Base-by-base conservation (phyloP, 129 eudicot genomes). In the Centrapalus pauciflorus region DNA sequence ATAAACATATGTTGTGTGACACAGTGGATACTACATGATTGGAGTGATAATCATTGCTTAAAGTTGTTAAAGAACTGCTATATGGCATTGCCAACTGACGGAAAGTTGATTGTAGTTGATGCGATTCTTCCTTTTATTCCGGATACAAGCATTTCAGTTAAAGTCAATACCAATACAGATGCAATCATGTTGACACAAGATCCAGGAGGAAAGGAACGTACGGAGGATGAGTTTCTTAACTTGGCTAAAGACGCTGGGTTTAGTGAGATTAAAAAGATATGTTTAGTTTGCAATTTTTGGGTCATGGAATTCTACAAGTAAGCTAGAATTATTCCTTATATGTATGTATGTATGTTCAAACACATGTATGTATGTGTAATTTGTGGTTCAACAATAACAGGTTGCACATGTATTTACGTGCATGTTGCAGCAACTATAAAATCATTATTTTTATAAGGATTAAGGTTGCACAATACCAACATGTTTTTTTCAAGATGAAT, bases 11-110 rank as follows among this genome's bases (percentile, higher is more conserved):
- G 8, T 4, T 12, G 3, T 26, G 11, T 12, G 23, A 32, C 5
- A 27, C 33, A 83, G 90, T 77, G 81, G 82, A 63, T 84, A n/a
- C 78, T 79, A n/a, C 90, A 84, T 27, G 79, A 81, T 21, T 84
- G 90, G 90, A 67, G 81, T 24, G 84, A 84, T 41, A 75, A 64
- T 6, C 55, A 71, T 7, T 84, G 86, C 55, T 1, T 65, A 16
- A 81, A 66, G 52, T 11, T 80, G 7, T 30, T 84, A 71, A 84
- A 72, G 69, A 84, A 84, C 14, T 84, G 90, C 56, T 48, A 73
- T 17, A 48, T 65, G 21, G 86, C 90, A 8, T 43, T 81, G 28
- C 86, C 90, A 9, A 65, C 55, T 3, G 11, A 66, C 1, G 90
- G 86, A 11, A 84, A 77, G 70, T 77, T 84, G 32, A 81, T 84